Conservation (phyloP, 495 filamentous ascomycete species). For the Bacidia rubella region DNA sequence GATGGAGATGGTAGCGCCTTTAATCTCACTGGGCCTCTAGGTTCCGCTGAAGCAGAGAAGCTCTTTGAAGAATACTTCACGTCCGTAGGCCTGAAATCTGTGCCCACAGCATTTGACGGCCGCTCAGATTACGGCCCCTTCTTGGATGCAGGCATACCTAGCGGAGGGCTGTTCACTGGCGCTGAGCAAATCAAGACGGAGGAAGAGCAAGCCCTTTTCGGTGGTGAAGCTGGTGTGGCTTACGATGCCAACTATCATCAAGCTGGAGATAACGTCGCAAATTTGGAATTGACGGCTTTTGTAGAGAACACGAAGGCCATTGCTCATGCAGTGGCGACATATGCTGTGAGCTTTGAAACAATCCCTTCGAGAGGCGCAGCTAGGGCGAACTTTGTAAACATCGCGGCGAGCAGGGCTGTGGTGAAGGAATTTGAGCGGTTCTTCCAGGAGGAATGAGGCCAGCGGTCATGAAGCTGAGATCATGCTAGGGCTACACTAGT, state of each 20-base stretch:
- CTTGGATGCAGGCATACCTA: constrained; percentile 46
- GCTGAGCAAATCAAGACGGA: constrained; percentile 54
- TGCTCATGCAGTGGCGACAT: constrained; percentile 50
- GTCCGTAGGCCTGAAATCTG: constrained; percentile 25
- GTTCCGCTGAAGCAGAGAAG: constrained; percentile 48
- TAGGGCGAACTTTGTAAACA: too few relatives aligned
- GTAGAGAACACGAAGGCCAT: constrained; percentile 46
- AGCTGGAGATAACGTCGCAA: constrained; percentile 42
- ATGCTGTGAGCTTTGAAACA: too few relatives aligned
- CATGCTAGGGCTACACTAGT: too few relatives aligned
- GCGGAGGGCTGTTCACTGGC: constrained; percentile 55
- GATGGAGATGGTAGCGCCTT: constrained; percentile 55
- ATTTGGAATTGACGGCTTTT: constrained; percentile 47
- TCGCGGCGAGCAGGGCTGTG: too few relatives aligned
- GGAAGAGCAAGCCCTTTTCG: constrained; percentile 41
- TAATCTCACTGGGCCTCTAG: constrained; percentile 47
- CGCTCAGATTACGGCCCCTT: constrained; percentile 61
- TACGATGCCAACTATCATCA: constrained; percentile 54
- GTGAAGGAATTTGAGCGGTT: too few relatives aligned
- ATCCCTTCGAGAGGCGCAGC: too few relatives aligned
- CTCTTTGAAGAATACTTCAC: constrained; percentile 49
- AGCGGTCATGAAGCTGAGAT: too few relatives aligned
- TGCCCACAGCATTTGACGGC: constrained; percentile 44
- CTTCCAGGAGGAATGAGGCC: too few relatives aligned
- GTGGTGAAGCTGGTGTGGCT: constrained; percentile 43